Conservation (phyloP, 495 filamentous ascomycete genomes). For the Penicillium pulvis region DNA sequence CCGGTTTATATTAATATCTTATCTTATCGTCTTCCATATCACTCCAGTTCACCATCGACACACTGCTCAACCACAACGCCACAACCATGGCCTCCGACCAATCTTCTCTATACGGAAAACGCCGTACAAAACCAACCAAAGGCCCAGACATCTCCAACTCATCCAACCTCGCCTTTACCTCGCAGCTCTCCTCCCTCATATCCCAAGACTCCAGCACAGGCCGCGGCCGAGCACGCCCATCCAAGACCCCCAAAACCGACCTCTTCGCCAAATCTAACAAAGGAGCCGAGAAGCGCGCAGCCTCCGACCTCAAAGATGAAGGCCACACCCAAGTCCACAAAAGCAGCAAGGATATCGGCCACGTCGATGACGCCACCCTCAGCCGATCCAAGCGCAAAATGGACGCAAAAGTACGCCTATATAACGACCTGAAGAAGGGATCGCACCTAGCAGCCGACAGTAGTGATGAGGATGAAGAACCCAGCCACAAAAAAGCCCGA, state of each 20-base stretch:
- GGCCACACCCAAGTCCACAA: slow-evolving; percentile 39
- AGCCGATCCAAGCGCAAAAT: slow-evolving; percentile 72
- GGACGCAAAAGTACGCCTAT: slow-evolving; percentile 83
- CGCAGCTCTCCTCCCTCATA: slow-evolving; percentile 73
- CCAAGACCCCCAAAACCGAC: slow-evolving; percentile 62
- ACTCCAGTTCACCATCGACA: neutral
- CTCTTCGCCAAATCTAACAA: slow-evolving; percentile 75
- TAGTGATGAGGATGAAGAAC: slow-evolving; percentile 47
- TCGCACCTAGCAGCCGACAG: slow-evolving; percentile 44
- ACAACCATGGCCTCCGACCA: slow-evolving; percentile 22
- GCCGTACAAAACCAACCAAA: slow-evolving; percentile 52
- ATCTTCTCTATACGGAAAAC: slow-evolving; percentile 70
- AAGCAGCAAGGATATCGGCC: slow-evolving; percentile 40
- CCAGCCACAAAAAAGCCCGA: slow-evolving; percentile 13
- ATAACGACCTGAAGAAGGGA: slow-evolving; percentile 81
- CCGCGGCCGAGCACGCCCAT: slow-evolving; percentile 64
- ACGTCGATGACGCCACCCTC: slow-evolving; percentile 47
- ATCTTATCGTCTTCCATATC: neutral
- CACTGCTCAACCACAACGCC: neutral
- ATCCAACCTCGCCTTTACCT: slow-evolving; percentile 76
- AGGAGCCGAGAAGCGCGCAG: slow-evolving; percentile 64
- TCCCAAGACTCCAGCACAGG: slow-evolving; percentile 46
- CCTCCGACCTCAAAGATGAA: slow-evolving; percentile 49
- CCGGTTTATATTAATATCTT: neutral
- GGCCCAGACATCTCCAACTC: slow-evolving; percentile 64